These are phyloP conservation scores for Hypoxylon fuscum DNA, from an alignment of 495 filamentous ascomycete species.

Conservation along the genomic window DNA sequence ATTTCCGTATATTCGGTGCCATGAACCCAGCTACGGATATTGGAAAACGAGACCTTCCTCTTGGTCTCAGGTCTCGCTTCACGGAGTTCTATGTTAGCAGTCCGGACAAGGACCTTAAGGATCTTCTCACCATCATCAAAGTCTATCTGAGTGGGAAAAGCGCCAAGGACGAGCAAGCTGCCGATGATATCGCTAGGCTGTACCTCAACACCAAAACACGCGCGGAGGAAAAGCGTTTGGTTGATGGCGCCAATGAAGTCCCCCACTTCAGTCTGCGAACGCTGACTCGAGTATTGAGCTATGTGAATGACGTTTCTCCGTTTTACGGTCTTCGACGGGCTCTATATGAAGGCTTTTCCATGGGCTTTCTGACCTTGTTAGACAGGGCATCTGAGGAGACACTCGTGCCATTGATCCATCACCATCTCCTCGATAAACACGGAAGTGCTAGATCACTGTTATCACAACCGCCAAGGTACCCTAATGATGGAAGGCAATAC, in stretches of 20 bases:
- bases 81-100: slow-evolving; percentile 93
- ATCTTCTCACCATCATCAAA: slow-evolving; percentile 83
- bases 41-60: slow-evolving; percentile 91
- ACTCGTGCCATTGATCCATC: slow-evolving; percentile 82
- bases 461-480: slow-evolving; percentile 75
- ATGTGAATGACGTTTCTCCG: slow-evolving; percentile 82
- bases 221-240: slow-evolving; percentile 80
- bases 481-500: slow-evolving; percentile 78
- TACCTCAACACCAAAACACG: slow-evolving; percentile 88
- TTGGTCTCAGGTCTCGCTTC: slow-evolving; percentile 84
- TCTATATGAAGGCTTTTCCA: slow-evolving; percentile 95
- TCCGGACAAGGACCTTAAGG: slow-evolving; percentile 83
- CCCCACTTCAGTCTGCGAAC: slow-evolving; percentile 97
- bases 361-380: slow-evolving; percentile 93
- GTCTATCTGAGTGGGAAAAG: slow-evolving; percentile 80
- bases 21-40: slow-evolving; percentile 99
- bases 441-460: slow-evolving; percentile 73
- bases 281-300: slow-evolving; percentile 87
- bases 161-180: slow-evolving; percentile 69
- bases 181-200: slow-evolving; percentile 79
- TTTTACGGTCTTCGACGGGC: slow-evolving; percentile 88
- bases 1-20: slow-evolving; percentile 96
- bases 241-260: slow-evolving; percentile 91
- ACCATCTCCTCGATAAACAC: slow-evolving; percentile 75
- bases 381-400: slow-evolving; percentile 78